These are phyloP conservation scores for Moesziomyces aphidis DNA, from an alignment of 1,284 basidiomycete species.

Conservation along the genomic window DNA sequence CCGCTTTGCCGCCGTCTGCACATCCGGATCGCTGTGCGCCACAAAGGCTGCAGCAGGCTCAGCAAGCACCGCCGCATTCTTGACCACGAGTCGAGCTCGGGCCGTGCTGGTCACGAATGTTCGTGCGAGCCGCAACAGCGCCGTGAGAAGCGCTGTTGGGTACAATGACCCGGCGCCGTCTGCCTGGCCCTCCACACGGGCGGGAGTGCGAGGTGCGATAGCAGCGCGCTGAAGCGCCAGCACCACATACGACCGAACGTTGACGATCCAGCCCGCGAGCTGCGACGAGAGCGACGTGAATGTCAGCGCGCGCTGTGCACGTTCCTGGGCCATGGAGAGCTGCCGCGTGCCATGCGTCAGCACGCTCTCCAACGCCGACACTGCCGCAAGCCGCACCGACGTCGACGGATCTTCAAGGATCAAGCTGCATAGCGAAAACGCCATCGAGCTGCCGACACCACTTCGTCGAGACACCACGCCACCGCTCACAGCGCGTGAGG, in stretches of 20 bases:
- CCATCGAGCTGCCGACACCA: not conserved
- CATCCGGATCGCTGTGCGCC: slow-evolving; percentile 23
- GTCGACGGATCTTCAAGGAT: slow-evolving; percentile 19
- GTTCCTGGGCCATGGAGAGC: slow-evolving; percentile 36
- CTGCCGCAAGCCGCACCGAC: slow-evolving; percentile 29
- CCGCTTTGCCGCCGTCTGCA: slow-evolving; percentile 10
- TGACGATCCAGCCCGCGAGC: slow-evolving; percentile 36
- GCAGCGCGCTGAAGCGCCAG: slow-evolving; percentile 19
- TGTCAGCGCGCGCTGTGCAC: slow-evolving; percentile 21
- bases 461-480: not conserved
- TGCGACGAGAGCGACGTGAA: slow-evolving; percentile 45
- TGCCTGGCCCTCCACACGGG: not conserved
- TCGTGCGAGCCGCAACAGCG: slow-evolving; percentile 22
- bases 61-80: slow-evolving; percentile 11
- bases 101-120: slow-evolving; percentile 22
- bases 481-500: not conserved
- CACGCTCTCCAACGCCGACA: slow-evolving; percentile 18
- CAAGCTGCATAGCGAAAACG: slow-evolving; percentile 30
- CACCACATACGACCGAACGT: slow-evolving; percentile 27
- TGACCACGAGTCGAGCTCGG: slow-evolving; percentile 15
- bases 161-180: not conserved
- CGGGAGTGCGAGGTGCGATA: slow-evolving; percentile 5
- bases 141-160: slow-evolving; percentile 12
- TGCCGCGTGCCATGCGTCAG: slow-evolving; percentile 25
- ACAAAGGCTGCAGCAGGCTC: slow-evolving; percentile 14